A percentile compares a stretch with the other conserved stretches of the same genome.
These are phyloP conservation scores for Pseudovirgaria hyperparasitica DNA, from an alignment of 2,329 filamentous ascomycete genomes.

Conservation along the genomic window DNA sequence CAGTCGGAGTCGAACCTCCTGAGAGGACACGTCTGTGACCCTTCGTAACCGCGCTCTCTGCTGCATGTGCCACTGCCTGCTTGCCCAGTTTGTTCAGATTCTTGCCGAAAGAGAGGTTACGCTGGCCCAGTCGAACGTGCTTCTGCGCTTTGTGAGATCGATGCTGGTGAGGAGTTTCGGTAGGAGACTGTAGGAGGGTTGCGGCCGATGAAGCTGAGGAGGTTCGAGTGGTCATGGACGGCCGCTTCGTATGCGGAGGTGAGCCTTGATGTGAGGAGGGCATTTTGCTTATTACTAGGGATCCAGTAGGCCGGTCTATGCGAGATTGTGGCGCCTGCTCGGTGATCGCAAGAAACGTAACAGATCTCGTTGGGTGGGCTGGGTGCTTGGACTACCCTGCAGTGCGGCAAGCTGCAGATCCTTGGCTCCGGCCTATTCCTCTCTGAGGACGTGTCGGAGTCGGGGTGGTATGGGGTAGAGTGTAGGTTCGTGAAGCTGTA, in stretches of 20 bases:
- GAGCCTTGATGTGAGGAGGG: conserved; percentile 19
- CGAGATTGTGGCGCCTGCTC: too few species aligned
- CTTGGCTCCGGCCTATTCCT: too few species aligned
- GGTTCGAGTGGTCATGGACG: conserved; percentile 21
- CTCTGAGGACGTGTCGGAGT: too few species aligned
- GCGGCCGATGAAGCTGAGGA: conserved; percentile 23
- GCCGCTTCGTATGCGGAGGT: conserved; percentile 22
- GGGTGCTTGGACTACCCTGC: too few species aligned
- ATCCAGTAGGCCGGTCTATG: too few species aligned
- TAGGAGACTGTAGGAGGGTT: conserved; percentile 26
- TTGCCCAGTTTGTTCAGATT: conserved; percentile 29
- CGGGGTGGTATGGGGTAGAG: too few species aligned
- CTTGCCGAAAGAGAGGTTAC: conserved; percentile 28
- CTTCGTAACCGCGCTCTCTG: conserved; percentile 13
- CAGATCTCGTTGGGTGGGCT: too few species aligned
- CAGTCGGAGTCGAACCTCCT: conserved; percentile 17
- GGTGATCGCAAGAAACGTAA: too few species aligned
- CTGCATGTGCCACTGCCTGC: conserved; percentile 14
- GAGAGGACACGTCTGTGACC: conserved; percentile 26
- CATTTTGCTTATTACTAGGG: conserved; percentile 14
- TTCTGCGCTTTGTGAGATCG: conserved; percentile 22
- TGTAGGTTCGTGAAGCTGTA: too few species aligned
- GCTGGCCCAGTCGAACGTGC: conserved; percentile 26
- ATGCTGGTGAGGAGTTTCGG: conserved; percentile 11
- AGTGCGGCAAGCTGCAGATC: too few species aligned